Base-by-base conservation (phyloP, 176 grass and related monocot genomes). In the Juncus inflexus region DNA sequence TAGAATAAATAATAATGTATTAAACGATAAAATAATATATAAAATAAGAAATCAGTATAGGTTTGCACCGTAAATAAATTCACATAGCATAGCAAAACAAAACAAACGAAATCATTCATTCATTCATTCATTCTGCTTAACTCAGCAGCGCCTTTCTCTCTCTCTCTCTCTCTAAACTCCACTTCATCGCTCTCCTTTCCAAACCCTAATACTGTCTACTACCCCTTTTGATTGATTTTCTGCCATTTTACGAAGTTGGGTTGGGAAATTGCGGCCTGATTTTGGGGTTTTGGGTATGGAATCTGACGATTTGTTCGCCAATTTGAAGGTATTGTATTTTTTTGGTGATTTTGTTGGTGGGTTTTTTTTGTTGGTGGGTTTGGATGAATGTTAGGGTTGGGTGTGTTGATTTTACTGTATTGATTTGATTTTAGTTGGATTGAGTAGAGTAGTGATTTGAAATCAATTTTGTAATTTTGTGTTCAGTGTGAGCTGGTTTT, bases 241-340 rank as follows among this genome's bases (percentile, higher is more conserved):
- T 15, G 35, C 66, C 7, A n/a, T 41, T 12, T 35, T 28, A 28
- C 0, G 19, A 28, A 28, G 19, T 28, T 7, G 13, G 8, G n/a
- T 12, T 2, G 41, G 35, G 9, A 12, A 52, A 35, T 67, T 52
- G 45, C 15, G 50, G 15, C 64, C 52, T 3, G 49, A 40, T 68
- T 68, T 69, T 35, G 35, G 35, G 8, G 16, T 47, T 69, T 56
- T 14, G 37, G 37, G 40, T 45, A 71, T 71, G 68, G 68, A 71
- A 58, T 14, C 55, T 0, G 28, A 13, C 28, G 54, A 43, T 6
- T 4, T 10, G 14, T 12, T 71, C 6, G 42, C 68, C 7, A 71
- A 3, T 58, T 71, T 15, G 12, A 71, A 71, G 54, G 68, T 71
- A 71, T 15, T 57, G 7, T 38, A 37, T 52, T 49, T 47, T 47